Conservation (phyloP, 2,329 filamentous ascomycete genomes). For the Chaetomiaceae sp. region DNA sequence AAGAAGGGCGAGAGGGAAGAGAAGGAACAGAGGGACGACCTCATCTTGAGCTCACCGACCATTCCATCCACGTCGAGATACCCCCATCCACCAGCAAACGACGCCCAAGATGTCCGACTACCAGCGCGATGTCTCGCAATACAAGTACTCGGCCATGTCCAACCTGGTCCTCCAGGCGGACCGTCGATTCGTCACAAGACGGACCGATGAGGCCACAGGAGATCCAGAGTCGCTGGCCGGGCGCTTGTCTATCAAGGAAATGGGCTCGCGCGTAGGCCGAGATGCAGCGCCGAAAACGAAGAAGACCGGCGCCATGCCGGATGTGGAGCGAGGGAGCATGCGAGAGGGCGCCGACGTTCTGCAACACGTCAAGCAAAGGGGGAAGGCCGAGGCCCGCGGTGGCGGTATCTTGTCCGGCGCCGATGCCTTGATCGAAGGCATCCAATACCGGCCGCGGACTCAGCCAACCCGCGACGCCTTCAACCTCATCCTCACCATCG, state of each 20-base stretch:
- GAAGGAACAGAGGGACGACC: too few species aligned
- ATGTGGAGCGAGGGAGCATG: conserved; percentile 69
- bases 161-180: conserved; percentile 99
- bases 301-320: conserved; percentile 62
- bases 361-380: conserved; percentile 78
- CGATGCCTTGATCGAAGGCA: conserved; percentile 83
- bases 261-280: conserved; percentile 79
- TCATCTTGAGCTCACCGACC: neutral
- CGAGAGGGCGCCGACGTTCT: conserved; percentile 80
- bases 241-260: conserved; percentile 86
- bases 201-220: conserved; percentile 90
- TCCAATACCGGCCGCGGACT: conserved; percentile 87
- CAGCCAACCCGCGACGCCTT: conserved; percentile 88
- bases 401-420: conserved; percentile 77
- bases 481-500: conserved; percentile 87
- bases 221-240: conserved; percentile 97
- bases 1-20: too few species aligned
- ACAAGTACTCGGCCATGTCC: conserved; percentile 99
- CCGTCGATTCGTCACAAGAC: conserved; percentile 86
- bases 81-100: neutral
- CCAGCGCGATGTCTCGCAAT: conserved; percentile 83
- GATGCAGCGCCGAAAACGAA: conserved; percentile 78
- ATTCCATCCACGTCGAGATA: neutral
- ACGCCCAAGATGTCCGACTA: conserved; percentile 64
- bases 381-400: conserved; percentile 71